These are phyloP conservation scores for Sclerotinia trifoliorum DNA, from an alignment of 2,329 filamentous ascomycete species.

Conservation along the genomic window DNA sequence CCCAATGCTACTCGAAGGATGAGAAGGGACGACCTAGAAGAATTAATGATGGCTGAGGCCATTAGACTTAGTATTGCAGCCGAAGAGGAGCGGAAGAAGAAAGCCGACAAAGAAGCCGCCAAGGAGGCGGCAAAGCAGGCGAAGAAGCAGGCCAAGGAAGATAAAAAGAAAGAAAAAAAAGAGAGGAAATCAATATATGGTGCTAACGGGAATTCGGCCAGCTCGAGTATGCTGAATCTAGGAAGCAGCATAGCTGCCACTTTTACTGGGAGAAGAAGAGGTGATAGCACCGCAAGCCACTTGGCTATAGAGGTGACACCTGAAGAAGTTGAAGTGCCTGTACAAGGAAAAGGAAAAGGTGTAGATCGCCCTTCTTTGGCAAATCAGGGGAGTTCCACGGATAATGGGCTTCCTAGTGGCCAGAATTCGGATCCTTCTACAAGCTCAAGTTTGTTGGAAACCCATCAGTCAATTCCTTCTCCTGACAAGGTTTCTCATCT, in stretches of 20 bases:
- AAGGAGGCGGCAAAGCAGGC: slow-evolving; percentile 78
- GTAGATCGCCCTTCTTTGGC: slow-evolving; percentile 53
- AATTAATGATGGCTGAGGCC: slow-evolving; percentile 98
- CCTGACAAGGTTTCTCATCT: slow-evolving; percentile 66
- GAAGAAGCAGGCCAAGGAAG: slow-evolving; percentile 82
- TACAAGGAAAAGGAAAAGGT: slow-evolving; percentile 61
- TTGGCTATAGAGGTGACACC: slow-evolving; percentile 56
- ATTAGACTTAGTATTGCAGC: slow-evolving; percentile 86
- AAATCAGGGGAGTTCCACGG: slow-evolving; percentile 22
- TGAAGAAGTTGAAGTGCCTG: slow-evolving; percentile 43
- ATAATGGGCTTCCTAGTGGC: slow-evolving; percentile 29
- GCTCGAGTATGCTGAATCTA: slow-evolving; percentile 64
- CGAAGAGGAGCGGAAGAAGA: slow-evolving; percentile 88
- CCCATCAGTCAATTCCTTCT: slow-evolving; percentile 47
- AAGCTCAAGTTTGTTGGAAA: slow-evolving; percentile 35
- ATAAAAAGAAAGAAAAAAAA: slow-evolving; percentile 60
- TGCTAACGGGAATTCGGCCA: slow-evolving; percentile 51
- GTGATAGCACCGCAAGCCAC: slow-evolving; percentile 60
- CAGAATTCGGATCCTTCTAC: slow-evolving; percentile 32
- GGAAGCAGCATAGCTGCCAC: slow-evolving; percentile 20
- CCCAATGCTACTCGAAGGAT: slow-evolving; percentile 45
- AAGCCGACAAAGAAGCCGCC: slow-evolving; percentile 73
- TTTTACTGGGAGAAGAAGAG: slow-evolving; percentile 51
- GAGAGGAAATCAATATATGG: slow-evolving; percentile 58
- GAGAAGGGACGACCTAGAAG: slow-evolving; percentile 84